phyloP scores from a whole-genome alignment of 345 rosid species.

The Ceriops tagal region DNA sequence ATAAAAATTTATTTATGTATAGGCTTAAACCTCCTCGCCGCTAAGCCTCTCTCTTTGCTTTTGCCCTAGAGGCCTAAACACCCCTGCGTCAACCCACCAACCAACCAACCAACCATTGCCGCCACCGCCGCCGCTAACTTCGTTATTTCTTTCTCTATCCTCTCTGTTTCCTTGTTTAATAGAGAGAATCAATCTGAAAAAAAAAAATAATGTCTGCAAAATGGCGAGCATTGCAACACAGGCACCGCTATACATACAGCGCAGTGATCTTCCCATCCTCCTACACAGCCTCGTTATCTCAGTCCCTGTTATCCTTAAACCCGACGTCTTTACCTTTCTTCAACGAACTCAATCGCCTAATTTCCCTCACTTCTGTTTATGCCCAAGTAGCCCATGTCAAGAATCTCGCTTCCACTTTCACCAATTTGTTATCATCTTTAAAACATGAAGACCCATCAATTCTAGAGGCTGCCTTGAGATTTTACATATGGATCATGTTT shows the following conservation, averaged over 20 bases:
- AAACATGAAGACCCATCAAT: constrained; percentile 18
- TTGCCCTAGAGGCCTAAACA: too few species aligned
- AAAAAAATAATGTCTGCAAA: constrained; percentile 66
- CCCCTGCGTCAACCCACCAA: too few species aligned
- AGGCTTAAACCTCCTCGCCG: too few species aligned
- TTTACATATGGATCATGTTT: constrained; percentile 66
- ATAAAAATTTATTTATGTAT: too few species aligned
- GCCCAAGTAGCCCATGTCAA: constrained; percentile 69
- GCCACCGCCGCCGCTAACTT: background rate
- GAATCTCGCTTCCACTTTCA: constrained; percentile 58
- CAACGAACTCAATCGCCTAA: constrained; percentile 42
- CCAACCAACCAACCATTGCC: background rate
- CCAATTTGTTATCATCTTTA: constrained; percentile 29
- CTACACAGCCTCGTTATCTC: constrained; percentile 43
- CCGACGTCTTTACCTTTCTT: constrained; percentile 39
- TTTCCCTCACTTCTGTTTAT: constrained; percentile 69
- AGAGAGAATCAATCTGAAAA: background rate
- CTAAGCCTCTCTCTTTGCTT: too few species aligned
- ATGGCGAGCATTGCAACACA: constrained; percentile 95
- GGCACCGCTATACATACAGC: constrained; percentile 91
- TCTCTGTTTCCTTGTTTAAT: background rate
- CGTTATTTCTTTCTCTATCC: too few species aligned
- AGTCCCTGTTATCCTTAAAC: constrained; percentile 26
- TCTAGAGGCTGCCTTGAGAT: constrained; percentile 38
- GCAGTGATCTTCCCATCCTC: constrained; percentile 67